These are phyloP conservation scores for Microascus cirrosus DNA, from an alignment of 2,329 filamentous ascomycete species.

Conservation along the genomic window DNA sequence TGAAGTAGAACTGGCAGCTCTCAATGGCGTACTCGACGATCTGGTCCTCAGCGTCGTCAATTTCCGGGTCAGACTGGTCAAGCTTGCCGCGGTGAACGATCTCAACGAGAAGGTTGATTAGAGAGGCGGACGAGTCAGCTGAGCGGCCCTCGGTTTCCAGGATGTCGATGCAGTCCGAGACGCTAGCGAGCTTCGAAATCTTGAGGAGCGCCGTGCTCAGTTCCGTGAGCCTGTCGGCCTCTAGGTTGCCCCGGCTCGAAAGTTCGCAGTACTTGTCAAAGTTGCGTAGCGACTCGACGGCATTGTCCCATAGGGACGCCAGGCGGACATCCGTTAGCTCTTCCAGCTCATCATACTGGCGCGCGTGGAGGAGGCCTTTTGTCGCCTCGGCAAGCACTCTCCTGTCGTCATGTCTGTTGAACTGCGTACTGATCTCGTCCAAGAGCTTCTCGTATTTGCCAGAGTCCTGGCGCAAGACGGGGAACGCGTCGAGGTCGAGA, in stretches of 20 bases:
- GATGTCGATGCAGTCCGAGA: conserved; percentile 65
- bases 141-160: conserved; percentile 53
- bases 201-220: conserved; percentile 66
- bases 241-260: conserved; percentile 58
- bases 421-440: conserved; percentile 89
- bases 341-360: conserved; percentile 77
- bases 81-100: conserved; percentile 66
- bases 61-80: conserved; percentile 55
- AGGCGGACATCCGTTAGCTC: conserved; percentile 76
- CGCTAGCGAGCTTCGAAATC: conserved; percentile 67
- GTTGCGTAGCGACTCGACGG: conserved; percentile 59
- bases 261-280: conserved; percentile 63
- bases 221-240: conserved; percentile 52
- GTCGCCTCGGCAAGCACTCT: conserved; percentile 77
- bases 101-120: conserved; percentile 60
- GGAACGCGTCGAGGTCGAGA: conserved; percentile 77
- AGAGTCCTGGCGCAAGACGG: conserved; percentile 78
- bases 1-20: conserved; percentile 76
- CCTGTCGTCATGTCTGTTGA: conserved; percentile 82
- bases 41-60: conserved; percentile 69
- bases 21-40: conserved; percentile 67
- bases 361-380: conserved; percentile 71
- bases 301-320: conserved; percentile 75
- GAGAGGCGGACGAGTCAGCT: conserved; percentile 33
- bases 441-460: conserved; percentile 70